Base-by-base conservation (phyloP, 2,329 filamentous ascomycete genomes). In the Coniochaeta sp. region DNA sequence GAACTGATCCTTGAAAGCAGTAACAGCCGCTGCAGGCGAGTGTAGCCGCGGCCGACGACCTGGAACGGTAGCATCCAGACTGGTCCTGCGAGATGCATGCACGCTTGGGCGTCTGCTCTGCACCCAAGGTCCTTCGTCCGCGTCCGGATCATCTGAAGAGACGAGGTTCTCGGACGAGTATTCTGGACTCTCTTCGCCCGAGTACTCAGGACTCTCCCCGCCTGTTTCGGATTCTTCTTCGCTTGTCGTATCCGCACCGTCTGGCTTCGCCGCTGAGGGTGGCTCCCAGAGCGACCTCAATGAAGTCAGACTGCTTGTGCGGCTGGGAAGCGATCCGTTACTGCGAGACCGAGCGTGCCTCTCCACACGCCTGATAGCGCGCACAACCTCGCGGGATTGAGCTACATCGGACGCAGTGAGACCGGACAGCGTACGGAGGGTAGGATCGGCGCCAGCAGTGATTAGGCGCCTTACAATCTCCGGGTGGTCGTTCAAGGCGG, bases 401-500 rank as follows among this genome's bases (percentile, higher is more conserved):
- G 87, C 81, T 53, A 94, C 74, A 63, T 94, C 88, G 3, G 84
- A 78, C 14, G 88, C 78, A 3, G 83, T 85, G 56, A 87, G 83
- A 20, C 86, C 86, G 49, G 83, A 83, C 46, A 87, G 68, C 61
- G 83, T 91, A 58, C 83, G 78, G 54, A 87, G 74, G 42, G 78
- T 83, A 28, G 86, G 81, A 67, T 91, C 85, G 2, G 87, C 88
- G 33, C 88, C 87, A 35, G 82, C 79, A 22, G 87, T 74, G 58
- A 91, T 83, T 53, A 95, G 76, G 13, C 86, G 81, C 54, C 86
- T 79, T 13, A 92, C 85, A 58, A 94, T 89, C 63, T 90, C 84
- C 10, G 81, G 72, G 61, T 91, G 85, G 55, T 85, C 82, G 65
- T 87, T 85, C 62, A 95, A 78, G 24, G 87, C 84, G 18, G 90